Evolutionary conservation across 176 grass and related monocot species (phyloP).

Genomic region (Eragrostis nindensis): DNA sequence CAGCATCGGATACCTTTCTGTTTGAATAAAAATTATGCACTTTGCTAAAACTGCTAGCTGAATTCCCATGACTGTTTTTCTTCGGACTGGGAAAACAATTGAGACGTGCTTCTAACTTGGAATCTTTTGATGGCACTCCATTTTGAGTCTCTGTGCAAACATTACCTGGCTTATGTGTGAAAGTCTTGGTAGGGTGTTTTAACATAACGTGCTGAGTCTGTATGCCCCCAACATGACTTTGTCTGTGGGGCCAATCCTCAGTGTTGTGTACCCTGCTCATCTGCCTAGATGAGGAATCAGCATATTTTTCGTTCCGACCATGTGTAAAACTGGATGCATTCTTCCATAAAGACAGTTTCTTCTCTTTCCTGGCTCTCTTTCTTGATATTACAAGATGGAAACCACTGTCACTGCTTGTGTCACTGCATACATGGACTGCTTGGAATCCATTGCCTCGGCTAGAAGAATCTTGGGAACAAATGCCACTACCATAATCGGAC

Average conservation of each 20-base stretch:
- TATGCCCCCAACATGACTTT: conserved; percentile 35
- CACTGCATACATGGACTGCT: conserved; percentile 19
- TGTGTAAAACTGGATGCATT: conserved; percentile 9
- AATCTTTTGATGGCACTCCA: conserved; percentile 14
- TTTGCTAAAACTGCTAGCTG: conserved; percentile 32
- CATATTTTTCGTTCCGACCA: conserved; percentile 41
- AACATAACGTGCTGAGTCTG: conserved; percentile 38
- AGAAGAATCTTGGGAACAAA: conserved; percentile 44
- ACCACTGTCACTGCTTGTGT: conserved; percentile 47
- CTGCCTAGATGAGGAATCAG: conserved; percentile 34
- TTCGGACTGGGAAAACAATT: conserved; percentile 38
- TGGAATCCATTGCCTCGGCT: conserved; percentile 8
- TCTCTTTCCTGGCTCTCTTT: conserved; percentile 64
- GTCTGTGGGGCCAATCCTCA: conserved; percentile 24
- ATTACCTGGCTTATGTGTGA: conserved; percentile 27
- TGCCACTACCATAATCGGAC: conserved; percentile 25
- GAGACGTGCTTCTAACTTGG: conserved; percentile 24
- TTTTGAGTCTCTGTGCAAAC: neutral
- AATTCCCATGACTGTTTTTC: conserved; percentile 46
- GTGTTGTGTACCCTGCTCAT: conserved; percentile 42
- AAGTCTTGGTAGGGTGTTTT: conserved; percentile 39
- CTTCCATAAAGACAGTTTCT: conserved; percentile 47
- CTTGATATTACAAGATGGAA: conserved; percentile 63
- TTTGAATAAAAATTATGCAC: conserved; percentile 22
- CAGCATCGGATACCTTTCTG: conserved; percentile 20